phyloP scores from a whole-genome alignment of 768 basidiomycete genomes.

The Hydnomerulius pinastri region DNA sequence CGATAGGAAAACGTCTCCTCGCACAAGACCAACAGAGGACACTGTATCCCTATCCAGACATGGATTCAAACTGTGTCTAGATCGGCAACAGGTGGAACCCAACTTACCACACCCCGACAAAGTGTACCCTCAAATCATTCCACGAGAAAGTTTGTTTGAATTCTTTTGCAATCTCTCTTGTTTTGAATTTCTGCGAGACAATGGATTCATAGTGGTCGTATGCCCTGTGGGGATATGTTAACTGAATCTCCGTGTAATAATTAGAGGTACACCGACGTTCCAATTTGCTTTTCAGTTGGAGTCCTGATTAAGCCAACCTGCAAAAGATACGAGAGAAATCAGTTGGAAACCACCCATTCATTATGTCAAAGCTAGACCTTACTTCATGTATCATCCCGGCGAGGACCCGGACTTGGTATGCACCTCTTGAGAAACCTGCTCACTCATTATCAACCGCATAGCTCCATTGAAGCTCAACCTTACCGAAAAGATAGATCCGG shows the following conservation, averaged over 20 bases:
- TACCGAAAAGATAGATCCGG: conserved; percentile 38
- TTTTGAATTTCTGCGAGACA: conserved; percentile 18
- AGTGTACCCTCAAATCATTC: conserved; percentile 46
- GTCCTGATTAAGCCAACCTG: conserved; percentile 36
- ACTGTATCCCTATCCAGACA: conserved; percentile 69
- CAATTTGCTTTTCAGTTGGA: conserved; percentile 36
- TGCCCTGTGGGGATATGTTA: conserved; percentile 5
- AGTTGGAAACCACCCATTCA: too few relatives aligned
- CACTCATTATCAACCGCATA: background rate
- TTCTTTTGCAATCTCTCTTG: conserved; percentile 17
- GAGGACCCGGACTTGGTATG: conserved; percentile 41
- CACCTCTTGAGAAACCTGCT: conserved; percentile 45
- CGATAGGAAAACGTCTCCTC: conserved; percentile 47
- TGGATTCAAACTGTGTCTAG: background rate
- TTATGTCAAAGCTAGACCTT: too few relatives aligned
- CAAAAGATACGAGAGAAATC: background rate
- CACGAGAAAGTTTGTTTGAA: conserved; percentile 51
- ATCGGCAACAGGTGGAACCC: background rate
- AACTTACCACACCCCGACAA: conserved; percentile 53
- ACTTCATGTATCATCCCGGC: conserved; percentile 45
- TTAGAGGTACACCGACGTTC: conserved; percentile 14
- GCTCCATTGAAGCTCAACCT: background rate
- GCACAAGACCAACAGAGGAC: conserved; percentile 58
- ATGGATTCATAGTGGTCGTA: conserved; percentile 22
- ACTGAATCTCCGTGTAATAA: background rate